A percentile compares a stretch with the other conserved stretches of the same genome.
phyloP scores from a whole-genome alignment of 2,329 filamentous ascomycete genomes.

The Nothopassalora personata region DNA sequence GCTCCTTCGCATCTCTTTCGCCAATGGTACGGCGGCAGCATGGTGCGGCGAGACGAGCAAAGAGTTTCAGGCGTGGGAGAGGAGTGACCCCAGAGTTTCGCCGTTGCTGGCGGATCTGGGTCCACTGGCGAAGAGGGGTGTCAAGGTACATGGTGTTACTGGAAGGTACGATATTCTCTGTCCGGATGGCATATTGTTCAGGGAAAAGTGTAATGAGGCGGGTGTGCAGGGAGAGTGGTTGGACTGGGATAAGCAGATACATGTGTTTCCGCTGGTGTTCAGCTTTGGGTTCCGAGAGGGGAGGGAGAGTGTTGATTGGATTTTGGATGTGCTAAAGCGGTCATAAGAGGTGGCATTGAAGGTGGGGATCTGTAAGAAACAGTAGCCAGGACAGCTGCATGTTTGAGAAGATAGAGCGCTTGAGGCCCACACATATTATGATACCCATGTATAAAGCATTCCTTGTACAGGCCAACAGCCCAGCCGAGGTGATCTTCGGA shows the following conservation, averaged over 20 bases:
- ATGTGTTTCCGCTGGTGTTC: constrained; percentile 52
- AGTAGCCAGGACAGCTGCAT: too few relatives aligned
- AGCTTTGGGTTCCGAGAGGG: constrained; percentile 47
- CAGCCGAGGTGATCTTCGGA: too few relatives aligned
- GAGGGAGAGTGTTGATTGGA: constrained; percentile 43
- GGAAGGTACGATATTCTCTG: constrained; percentile 50
- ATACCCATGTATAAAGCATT: neutral
- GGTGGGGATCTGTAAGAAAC: neutral
- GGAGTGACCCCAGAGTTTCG: constrained; percentile 44
- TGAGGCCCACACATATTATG: neutral
- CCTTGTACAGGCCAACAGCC: neutral
- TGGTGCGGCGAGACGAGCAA: constrained; percentile 35
- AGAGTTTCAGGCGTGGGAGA: constrained; percentile 29
- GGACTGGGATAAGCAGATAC: constrained; percentile 57
- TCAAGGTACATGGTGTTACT: constrained; percentile 50
- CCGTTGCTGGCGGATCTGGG: constrained; percentile 44
- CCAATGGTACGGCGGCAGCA: constrained; percentile 38
- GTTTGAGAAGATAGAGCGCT: neutral
- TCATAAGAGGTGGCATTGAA: constrained; percentile 1
- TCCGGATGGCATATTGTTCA: constrained; percentile 48
- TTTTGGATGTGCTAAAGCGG: constrained; percentile 33
- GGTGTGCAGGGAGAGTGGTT: constrained; percentile 52
- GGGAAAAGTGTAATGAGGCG: constrained; percentile 41
- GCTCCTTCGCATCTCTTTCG: constrained; percentile 40
- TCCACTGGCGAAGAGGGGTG: constrained; percentile 34